phyloP scores from a whole-genome alignment of 805 yeast genomes.

The Tetrapisispora pingtungensis region DNA sequence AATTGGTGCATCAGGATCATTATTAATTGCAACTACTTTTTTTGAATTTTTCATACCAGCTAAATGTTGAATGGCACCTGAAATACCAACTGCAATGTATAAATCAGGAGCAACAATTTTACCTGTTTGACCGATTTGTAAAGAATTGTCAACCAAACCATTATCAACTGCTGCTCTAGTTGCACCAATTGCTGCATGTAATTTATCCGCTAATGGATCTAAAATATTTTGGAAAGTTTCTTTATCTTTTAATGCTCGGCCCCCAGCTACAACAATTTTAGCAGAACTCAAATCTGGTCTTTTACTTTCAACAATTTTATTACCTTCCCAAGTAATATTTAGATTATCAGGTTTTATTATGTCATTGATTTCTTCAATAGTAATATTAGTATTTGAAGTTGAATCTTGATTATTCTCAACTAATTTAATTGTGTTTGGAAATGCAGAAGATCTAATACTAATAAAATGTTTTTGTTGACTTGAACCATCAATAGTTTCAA shows the following conservation, averaged over 20 bases:
- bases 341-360: not conserved
- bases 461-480: slow-evolving; percentile 53
- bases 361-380: slow-evolving; percentile 21
- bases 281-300: slow-evolving; percentile 91
- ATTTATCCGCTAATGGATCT: slow-evolving; percentile 72
- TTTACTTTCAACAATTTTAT: slow-evolving; percentile 58
- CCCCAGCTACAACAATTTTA: slow-evolving; percentile 75
- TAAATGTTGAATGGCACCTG: slow-evolving; percentile 96
- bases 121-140: slow-evolving; percentile 97
- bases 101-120: slow-evolving; percentile 95
- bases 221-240: slow-evolving; percentile 72
- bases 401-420: slow-evolving; percentile 30
- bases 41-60: slow-evolving; percentile 98
- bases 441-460: slow-evolving; percentile 81
- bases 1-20: slow-evolving; percentile 89
- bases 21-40: slow-evolving; percentile 87
- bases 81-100: slow-evolving; percentile 85
- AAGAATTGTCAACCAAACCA: slow-evolving; percentile 89
- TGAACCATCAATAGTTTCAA: slow-evolving; percentile 63
- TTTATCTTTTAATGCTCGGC: slow-evolving; percentile 85
- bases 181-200: slow-evolving; percentile 93
- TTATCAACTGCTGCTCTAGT: slow-evolving; percentile 97
- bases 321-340: slow-evolving; percentile 48
- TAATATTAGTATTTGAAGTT: slow-evolving; percentile 20
- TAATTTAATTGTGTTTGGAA: slow-evolving; percentile 40